These are phyloP conservation scores for Eragrostis tef DNA, from an alignment of 202 grass and related monocot species.

Conservation along the genomic window DNA sequence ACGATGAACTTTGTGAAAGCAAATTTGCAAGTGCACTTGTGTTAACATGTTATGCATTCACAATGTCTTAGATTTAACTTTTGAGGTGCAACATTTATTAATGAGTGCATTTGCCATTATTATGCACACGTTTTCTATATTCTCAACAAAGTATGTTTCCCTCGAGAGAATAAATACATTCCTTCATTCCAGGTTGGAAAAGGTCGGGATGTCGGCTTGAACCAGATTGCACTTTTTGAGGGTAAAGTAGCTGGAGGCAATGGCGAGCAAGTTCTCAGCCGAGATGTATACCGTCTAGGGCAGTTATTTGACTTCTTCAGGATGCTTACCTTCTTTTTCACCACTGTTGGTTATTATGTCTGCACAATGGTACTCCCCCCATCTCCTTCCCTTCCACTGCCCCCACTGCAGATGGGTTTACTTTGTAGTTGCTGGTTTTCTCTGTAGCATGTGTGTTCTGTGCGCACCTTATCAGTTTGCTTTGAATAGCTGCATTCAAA, in stretches of 20 bases:
- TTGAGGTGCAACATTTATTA: conserved; percentile 13
- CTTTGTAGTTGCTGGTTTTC: conserved; percentile 16
- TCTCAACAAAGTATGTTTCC: not conserved
- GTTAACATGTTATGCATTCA: conserved; percentile 15
- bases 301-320: conserved; percentile 98
- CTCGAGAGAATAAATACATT: not conserved
- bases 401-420: not conserved
- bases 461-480: not conserved
- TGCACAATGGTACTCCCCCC: conserved; percentile 84
- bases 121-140: conserved; percentile 2
- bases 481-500: conserved; percentile 19
- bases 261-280: conserved; percentile 90
- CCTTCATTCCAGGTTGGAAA: conserved; percentile 76
- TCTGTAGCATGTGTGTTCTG: conserved; percentile 3
- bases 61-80: not conserved
- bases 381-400: not conserved
- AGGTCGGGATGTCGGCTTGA: conserved; percentile 93
- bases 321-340: conserved; percentile 96
- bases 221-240: conserved; percentile 95
- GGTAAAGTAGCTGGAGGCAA: conserved; percentile 98
- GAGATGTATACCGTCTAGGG: conserved; percentile 89
- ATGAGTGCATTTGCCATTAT: conserved; percentile 29
- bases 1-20: not conserved
- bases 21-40: not conserved
- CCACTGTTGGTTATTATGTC: conserved; percentile 88